Evolutionary conservation across 768 basidiomycete genomes (phyloP).

Genomic region (Xanthoconium purpureum): DNA sequence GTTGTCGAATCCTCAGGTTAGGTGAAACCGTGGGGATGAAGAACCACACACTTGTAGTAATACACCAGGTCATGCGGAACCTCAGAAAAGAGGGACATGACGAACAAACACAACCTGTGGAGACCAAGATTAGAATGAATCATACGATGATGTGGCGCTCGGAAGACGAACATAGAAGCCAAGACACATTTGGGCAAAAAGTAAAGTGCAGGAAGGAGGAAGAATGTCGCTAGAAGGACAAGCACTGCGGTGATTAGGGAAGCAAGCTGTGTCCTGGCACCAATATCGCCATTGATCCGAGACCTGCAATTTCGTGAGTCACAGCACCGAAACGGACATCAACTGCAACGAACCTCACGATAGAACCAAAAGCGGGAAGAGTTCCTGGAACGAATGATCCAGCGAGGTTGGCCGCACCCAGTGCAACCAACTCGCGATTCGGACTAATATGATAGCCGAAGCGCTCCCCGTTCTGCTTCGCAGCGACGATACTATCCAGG

Average conservation of each 20-base stretch:
- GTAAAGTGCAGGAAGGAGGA: constrained; percentile 81
- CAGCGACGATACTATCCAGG: constrained; percentile 91
- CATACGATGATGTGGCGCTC: background rate
- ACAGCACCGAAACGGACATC: background rate
- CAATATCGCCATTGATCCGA: constrained; percentile 87
- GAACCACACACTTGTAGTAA: constrained; percentile 66
- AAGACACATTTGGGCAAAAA: constrained; percentile 88
- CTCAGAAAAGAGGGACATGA: constrained; percentile 79
- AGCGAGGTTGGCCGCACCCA: constrained; percentile 76
- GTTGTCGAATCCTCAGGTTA: background rate
- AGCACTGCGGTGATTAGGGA: constrained; percentile 72
- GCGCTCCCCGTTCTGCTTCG: constrained; percentile 84
- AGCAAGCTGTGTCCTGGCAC: constrained; percentile 87
- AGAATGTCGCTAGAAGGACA: constrained; percentile 83
- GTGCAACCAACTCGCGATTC: constrained; percentile 92
- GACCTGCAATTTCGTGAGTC: constrained; percentile 40
- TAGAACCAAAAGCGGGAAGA: constrained; percentile 89
- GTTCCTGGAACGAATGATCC: constrained; percentile 85
- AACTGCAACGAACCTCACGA: constrained; percentile 62
- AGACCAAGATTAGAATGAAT: constrained; percentile 4
- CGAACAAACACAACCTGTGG: constrained; percentile 75
- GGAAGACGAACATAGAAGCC: constrained; percentile 69
- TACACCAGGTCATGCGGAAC: constrained; percentile 84
- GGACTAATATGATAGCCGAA: constrained; percentile 89
- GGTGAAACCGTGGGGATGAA: background rate